A percentile compares a stretch with the other conserved stretches of the same genome.
These are phyloP conservation scores for Athelia sp. DNA, from an alignment of 1,284 basidiomycete species.

Conservation along the genomic window DNA sequence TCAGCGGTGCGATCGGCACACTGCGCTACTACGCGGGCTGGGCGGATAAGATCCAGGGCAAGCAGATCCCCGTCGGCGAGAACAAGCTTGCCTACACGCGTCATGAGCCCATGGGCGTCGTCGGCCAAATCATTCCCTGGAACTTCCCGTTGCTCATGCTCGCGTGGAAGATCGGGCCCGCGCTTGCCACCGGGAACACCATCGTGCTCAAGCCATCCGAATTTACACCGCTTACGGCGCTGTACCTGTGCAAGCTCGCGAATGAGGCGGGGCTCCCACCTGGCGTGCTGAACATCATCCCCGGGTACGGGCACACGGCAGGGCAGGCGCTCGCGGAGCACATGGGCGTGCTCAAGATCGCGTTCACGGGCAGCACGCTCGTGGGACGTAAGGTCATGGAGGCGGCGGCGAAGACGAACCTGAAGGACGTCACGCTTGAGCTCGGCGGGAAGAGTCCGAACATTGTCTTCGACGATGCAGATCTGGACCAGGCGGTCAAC, in stretches of 20 bases:
- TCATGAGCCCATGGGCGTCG: constrained; percentile 93
- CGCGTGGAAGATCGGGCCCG: constrained; percentile 81
- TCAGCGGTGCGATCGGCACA: constrained; percentile 59
- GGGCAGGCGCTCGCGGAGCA: constrained; percentile 54
- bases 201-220: constrained; percentile 89
- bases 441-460: constrained; percentile 91
- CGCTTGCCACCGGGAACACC: constrained; percentile 80
- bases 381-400: constrained; percentile 86
- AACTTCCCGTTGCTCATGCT: constrained; percentile 73
- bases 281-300: constrained; percentile 74
- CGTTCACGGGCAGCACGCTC: constrained; percentile 76
- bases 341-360: constrained; percentile 63
- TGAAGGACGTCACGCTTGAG: constrained; percentile 90
- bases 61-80: constrained; percentile 73
- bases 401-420: constrained; percentile 76
- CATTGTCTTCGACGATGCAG: constrained; percentile 69
- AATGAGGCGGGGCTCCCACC: constrained; percentile 60
- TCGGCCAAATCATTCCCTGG: constrained; percentile 84
- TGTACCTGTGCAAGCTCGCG: constrained; percentile 48
- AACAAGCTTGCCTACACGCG: constrained; percentile 75
- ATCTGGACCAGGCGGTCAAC: constrained; percentile 74
- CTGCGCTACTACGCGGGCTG: constrained; percentile 77
- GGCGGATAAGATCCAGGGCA: constrained; percentile 86
- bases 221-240: constrained; percentile 82
- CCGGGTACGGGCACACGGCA: constrained; percentile 71